Evolutionary conservation across 2,329 filamentous ascomycete species (phyloP).

Genomic region (Phaeomoniella chlamydospora): DNA sequence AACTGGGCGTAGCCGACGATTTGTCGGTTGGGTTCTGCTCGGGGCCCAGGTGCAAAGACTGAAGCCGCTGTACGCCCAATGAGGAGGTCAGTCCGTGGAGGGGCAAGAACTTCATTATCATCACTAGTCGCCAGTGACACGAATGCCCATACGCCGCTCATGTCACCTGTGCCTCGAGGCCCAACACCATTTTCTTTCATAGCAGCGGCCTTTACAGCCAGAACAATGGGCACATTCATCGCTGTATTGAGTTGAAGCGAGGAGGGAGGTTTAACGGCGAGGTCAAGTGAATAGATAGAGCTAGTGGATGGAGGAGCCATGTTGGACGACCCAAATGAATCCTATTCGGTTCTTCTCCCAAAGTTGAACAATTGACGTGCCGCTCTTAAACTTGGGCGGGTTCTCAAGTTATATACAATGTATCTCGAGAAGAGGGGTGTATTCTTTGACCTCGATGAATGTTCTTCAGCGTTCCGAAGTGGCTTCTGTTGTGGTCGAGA

Average conservation of each 20-base stretch:
- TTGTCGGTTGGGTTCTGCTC: neutral
- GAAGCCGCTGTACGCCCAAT: slow-evolving; percentile 10
- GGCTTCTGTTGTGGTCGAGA: no score
- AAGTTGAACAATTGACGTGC: no score
- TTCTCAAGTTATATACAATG: no score
- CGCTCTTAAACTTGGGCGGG: no score
- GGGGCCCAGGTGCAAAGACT: slow-evolving; percentile 2
- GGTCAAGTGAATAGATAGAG: neutral
- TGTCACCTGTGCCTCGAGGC: slow-evolving; percentile 1
- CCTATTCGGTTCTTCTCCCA: no score
- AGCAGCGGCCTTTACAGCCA: neutral
- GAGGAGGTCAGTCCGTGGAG: slow-evolving; percentile 8
- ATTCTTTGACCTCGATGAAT: no score
- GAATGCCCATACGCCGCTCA: slow-evolving; percentile 10
- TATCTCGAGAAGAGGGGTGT: no score
- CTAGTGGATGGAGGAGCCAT: neutral
- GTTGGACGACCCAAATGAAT: no score
- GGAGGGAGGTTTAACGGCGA: neutral
- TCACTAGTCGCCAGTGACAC: slow-evolving; percentile 9
- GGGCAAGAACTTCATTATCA: slow-evolving; percentile 6
- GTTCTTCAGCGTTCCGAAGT: no score
- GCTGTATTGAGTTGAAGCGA: neutral
- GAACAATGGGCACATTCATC: neutral
- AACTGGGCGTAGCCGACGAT: slow-evolving; percentile 10
- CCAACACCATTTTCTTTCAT: neutral